Conservation (phyloP, 176 grass and related monocot species). For the Cenchrus fungigraminus region DNA sequence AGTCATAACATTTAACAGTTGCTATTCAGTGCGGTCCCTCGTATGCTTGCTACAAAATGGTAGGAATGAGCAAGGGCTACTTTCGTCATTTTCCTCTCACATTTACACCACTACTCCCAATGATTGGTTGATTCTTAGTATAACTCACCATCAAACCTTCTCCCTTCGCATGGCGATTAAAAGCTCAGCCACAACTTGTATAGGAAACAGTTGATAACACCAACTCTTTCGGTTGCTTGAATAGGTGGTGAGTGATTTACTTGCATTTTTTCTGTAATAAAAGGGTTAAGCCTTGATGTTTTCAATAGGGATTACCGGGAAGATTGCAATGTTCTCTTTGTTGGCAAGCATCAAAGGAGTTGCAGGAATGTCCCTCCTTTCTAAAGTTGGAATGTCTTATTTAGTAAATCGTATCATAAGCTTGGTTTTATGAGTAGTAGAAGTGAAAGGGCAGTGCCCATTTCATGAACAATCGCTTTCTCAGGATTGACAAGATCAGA, state of each 20-base stretch:
- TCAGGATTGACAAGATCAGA: not conserved
- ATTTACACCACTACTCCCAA: not conserved
- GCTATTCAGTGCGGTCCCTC: not conserved
- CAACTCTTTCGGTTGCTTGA: not conserved
- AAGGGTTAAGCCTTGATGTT: not conserved
- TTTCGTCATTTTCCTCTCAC: not conserved
- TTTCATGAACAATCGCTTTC: conserved; percentile 2
- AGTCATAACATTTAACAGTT: too few species aligned
- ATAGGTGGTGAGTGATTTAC: not conserved
- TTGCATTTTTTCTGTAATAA: not conserved
- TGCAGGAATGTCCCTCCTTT: not conserved
- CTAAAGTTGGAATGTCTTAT: not conserved
- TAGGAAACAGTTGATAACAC: not conserved
- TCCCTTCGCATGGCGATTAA: not conserved
- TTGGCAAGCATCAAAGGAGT: not conserved
- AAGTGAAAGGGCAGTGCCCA: not conserved
- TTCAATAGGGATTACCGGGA: not conserved
- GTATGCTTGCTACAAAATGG: not conserved
- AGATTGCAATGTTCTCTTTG: too few species aligned
- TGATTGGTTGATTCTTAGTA: not conserved
- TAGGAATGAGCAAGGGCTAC: not conserved
- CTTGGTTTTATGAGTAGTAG: too few species aligned
- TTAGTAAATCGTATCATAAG: not conserved
- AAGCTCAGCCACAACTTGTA: not conserved
- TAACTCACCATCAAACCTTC: not conserved